Evolutionary conservation across 768 basidiomycete genomes (phyloP), one percentile per base, ranked within the genome.

Genomic region (Pluteus cervinus): DNA sequence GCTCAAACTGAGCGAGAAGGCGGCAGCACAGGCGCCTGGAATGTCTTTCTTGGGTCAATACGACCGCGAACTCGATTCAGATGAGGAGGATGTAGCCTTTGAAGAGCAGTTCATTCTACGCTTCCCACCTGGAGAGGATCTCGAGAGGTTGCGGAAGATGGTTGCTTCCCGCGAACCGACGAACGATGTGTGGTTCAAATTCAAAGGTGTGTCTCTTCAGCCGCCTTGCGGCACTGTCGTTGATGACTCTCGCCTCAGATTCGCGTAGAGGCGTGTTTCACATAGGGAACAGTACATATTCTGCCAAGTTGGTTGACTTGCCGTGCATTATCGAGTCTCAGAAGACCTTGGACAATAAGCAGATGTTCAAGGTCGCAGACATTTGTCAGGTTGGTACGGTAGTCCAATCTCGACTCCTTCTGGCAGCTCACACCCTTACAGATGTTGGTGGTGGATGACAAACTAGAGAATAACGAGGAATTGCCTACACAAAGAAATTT

Each of bases 291-390:
- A 78, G 71, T 36, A 69, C 77, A 0, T 94, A 93, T 55, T 77
- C 87, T 20, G 79, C 94, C 15, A 98, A 97, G 60, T 75, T 99
- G 16, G 96, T 98, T 41, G 96, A 99, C 59, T 66, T 99, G 30
- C 96, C 96, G 2, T 88, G 87, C 58, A 77, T 99, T 36, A 71
- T 93, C 45, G 96, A 99, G 54, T 78, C 88, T 9, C 93, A 98
- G 60, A 97, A 97, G 69, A 91, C 94, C 2, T 61, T 94, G 34
- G 96, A 98, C 61, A 86, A 82, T 56, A 91, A 93, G 57, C 91
- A 96, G 53, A 85, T 96, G 79, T 96, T 98, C 71, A 99, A 99
- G 61, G 88, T 93, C 5, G 93, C 92, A 25, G 96, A 99, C 56
- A 94, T 99, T 63, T 94, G 88, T 65, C 93, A 96, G 77, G 90